A percentile compares a stretch with the other conserved stretches of the same genome.
Evolutionary conservation across 768 basidiomycete genomes (phyloP).

Genomic region (Leccinum subtestaceum): DNA sequence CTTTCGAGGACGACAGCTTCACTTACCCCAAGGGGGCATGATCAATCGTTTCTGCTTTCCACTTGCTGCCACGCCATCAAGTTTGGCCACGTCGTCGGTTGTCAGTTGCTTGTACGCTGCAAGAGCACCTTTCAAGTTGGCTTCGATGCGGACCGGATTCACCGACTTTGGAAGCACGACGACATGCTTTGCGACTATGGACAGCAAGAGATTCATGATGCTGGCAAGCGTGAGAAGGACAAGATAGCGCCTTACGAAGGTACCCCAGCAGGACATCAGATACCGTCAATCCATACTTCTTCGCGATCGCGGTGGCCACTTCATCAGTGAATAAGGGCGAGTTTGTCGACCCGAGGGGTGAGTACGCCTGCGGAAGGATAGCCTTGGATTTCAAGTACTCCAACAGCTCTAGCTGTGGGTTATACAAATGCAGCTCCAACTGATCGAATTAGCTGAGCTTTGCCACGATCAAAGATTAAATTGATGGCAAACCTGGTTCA

Average conservation of each 20-base stretch:
- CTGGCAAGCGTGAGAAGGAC: slow-evolving; percentile 6
- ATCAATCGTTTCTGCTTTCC: slow-evolving; percentile 72
- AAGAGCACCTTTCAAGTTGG: slow-evolving; percentile 54
- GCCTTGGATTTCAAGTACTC: slow-evolving; percentile 60
- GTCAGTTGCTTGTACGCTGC: slow-evolving; percentile 45
- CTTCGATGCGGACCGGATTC: slow-evolving; percentile 61
- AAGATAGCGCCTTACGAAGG: slow-evolving; percentile 42
- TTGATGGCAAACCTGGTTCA: slow-evolving; percentile 57
- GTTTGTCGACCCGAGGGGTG: slow-evolving; percentile 70
- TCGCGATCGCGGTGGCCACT: slow-evolving; percentile 55
- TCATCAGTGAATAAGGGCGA: slow-evolving; percentile 67
- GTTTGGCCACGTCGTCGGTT: slow-evolving; percentile 48
- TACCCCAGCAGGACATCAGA: slow-evolving; percentile 63
- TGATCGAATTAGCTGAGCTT: slow-evolving; percentile 23
- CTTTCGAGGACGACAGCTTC: not conserved
- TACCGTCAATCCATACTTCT: slow-evolving; percentile 50
- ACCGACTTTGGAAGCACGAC: slow-evolving; percentile 78
- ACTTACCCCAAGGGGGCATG: slow-evolving; percentile 70
- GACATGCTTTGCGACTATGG: slow-evolving; percentile 57
- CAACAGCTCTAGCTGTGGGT: slow-evolving; percentile 68
- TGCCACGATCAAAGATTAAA: not conserved
- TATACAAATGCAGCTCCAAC: slow-evolving; percentile 74
- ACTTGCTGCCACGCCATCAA: slow-evolving; percentile 53
- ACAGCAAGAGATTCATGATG: not conserved
- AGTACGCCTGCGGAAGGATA: slow-evolving; percentile 77